A percentile compares a stretch with the other conserved stretches of the same genome.
Conservation (phyloP, 805 yeast genomes). For the Zygosaccharomyces lentus region DNA sequence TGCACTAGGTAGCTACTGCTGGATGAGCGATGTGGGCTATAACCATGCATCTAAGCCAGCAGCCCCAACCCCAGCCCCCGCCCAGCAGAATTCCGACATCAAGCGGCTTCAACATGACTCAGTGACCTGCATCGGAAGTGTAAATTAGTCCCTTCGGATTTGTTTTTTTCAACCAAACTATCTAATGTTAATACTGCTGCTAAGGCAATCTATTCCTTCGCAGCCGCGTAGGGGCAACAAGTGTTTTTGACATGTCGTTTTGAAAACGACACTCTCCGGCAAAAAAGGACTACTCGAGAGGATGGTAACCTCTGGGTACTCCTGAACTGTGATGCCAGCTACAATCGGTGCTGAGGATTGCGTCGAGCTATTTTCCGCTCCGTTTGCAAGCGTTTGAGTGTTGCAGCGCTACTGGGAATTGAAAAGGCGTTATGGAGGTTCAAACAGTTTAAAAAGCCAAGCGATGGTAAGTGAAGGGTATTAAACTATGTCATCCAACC, state of each 20-base stretch:
- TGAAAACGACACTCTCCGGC: background rate
- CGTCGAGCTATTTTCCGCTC: background rate
- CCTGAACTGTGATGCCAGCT: background rate
- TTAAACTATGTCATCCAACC: no score
- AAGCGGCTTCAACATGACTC: conserved; percentile 64
- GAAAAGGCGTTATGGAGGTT: background rate
- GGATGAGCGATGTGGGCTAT: conserved; percentile 95
- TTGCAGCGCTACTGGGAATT: background rate
- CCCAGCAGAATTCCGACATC: conserved; percentile 36
- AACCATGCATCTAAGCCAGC: conserved; percentile 57
- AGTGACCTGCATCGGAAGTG: conserved; percentile 54
- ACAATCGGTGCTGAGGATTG: background rate
- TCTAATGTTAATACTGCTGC: background rate
- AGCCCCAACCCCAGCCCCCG: conserved; percentile 28
- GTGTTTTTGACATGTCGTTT: background rate
- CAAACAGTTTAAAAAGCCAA: background rate
- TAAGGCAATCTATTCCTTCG: background rate
- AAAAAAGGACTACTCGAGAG: background rate
- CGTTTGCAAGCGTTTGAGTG: background rate
- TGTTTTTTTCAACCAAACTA: background rate
- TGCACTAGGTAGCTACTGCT: no score
- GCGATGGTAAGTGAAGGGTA: background rate
- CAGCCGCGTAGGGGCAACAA: background rate
- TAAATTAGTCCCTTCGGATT: background rate
- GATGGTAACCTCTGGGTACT: background rate